Evolutionary conservation across 2,329 filamentous ascomycete genomes (phyloP).

Genomic region (Phyllosticta ampelicida): DNA sequence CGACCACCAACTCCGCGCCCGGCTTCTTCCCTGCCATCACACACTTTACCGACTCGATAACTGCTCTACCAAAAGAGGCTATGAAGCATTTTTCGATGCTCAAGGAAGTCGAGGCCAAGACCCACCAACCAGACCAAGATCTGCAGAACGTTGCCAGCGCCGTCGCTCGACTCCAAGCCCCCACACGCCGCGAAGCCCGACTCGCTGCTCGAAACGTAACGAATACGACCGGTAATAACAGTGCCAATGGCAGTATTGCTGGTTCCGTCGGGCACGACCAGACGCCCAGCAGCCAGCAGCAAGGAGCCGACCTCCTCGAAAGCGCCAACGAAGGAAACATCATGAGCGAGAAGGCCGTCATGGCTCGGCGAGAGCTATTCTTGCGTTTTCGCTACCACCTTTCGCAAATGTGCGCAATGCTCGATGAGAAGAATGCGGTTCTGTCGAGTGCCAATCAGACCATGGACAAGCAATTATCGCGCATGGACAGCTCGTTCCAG

Average conservation of each 20-base stretch:
- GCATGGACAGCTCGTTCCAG: constrained; percentile 79
- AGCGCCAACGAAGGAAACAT: constrained; percentile 7
- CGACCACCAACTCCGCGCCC: constrained; percentile 26
- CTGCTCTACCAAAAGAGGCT: constrained; percentile 86
- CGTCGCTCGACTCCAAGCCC: constrained; percentile 40
- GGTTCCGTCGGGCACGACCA: constrained; percentile 17
- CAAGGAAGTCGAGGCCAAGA: constrained; percentile 96
- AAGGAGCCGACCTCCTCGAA: constrained; percentile 17
- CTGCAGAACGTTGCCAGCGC: constrained; percentile 64
- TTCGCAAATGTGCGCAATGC: constrained; percentile 73
- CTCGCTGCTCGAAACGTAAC: constrained; percentile 22
- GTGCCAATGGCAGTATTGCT: constrained; percentile 30
- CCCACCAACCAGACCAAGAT: constrained; percentile 75
- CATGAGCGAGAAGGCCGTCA: constrained; percentile 37
- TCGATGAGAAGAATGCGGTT: constrained; percentile 97
- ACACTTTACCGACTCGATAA: constrained; percentile 82
- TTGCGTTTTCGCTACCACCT: constrained; percentile 68
- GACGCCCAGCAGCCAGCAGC: constrained; percentile 18
- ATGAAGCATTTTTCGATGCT: constrained; percentile 91
- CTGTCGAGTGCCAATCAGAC: constrained; percentile 87
- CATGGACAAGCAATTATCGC: constrained; percentile 69
- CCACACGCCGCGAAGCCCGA: constrained; percentile 15
- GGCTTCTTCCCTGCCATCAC: constrained; percentile 56
- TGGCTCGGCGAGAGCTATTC: constrained; percentile 63
- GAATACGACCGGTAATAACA: constrained; percentile 30